Conservation (phyloP, 1,284 basidiomycete genomes). For the Mycosarcoma mackinlayi region DNA sequence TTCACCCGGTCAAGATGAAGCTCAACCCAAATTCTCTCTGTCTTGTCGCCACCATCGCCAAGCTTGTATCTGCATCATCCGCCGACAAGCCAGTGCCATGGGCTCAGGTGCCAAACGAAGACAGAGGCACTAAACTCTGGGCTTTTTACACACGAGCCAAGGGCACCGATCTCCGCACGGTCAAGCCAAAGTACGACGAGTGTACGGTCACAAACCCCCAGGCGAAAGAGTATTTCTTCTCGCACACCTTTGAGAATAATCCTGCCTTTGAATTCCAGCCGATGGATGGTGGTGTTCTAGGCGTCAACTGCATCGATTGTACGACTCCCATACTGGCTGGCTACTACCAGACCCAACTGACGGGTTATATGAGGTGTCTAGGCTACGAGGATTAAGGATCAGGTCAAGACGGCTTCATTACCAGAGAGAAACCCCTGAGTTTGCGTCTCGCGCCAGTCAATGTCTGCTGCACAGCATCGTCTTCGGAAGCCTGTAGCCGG, state of each 20-base stretch:
- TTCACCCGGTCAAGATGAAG: not conserved
- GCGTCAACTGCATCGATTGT: slow-evolving; percentile 3
- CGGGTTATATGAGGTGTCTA: not conserved
- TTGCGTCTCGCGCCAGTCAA: no score
- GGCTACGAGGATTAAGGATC: no score
- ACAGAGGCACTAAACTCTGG: not conserved
- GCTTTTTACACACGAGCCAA: not conserved
- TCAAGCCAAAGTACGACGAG: slow-evolving; percentile 2
- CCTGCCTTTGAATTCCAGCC: slow-evolving; percentile 1
- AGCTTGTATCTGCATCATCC: not conserved
- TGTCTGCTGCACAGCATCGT: no score
- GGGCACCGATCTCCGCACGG: not conserved
- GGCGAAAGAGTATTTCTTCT: not conserved
- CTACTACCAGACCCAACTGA: not conserved
- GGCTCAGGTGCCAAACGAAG: not conserved
- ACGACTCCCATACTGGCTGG: not conserved
- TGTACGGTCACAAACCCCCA: not conserved
- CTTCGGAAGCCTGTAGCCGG: no score
- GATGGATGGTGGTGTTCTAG: not conserved
- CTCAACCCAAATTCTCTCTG: not conserved
- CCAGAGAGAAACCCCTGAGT: no score
- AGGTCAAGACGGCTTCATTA: no score
- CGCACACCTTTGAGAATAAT: not conserved
- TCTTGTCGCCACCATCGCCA: not conserved
- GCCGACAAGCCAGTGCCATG: slow-evolving; percentile 2